Base-by-base conservation (phyloP, 2,329 filamentous ascomycete genomes). In the Zopfia rhizophila region DNA sequence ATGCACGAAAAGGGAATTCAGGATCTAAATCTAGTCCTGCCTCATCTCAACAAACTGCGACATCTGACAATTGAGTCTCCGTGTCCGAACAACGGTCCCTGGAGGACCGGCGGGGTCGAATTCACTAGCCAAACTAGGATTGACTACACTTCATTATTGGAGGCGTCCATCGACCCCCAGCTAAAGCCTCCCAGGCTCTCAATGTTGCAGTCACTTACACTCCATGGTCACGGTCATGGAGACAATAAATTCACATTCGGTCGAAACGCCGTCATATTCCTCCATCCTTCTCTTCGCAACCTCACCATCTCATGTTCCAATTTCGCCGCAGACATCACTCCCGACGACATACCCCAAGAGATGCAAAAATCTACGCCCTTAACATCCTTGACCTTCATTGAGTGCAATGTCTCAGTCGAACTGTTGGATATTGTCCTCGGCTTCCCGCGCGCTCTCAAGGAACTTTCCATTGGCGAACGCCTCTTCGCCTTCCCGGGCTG, bases 11-110 rank as follows among this genome's bases (percentile, higher is more conserved):
- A 61, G 1, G 67, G 66, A 0, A 67, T 72, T 18, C 65, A 66
- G 35, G 45, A 60, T 3, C 38, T 71, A 4, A 63, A 69, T 48
- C 53, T 58, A 14, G 58, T 60, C 25, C 35, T 70, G 10, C 45
- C 44, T 4, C 23, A 60, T 21, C 65, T 71, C 59, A 38, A 48
- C 7, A 65, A 59, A 40, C 43, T 72, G 13, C 58, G 61, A 11
- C 55, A 66, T 28, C 48, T 72, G 32, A 62, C 56, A 5, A 54
- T 72, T 17, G 68, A 72, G 40, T 65, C 58, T 12, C 66, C 68
- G 0, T 72, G 68, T 45, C 65, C 66, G 10, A 72, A 72, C 33
- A 69, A 72, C 38, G 46, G 49, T n/a, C 64, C 65, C 24, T 69
- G 63, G 63, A 52, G 25, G 29, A 25, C 49, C 7, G 16, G 30